Base-by-base conservation (phyloP, 1,284 basidiomycete genomes). In the Trichosporon ovoides region DNA sequence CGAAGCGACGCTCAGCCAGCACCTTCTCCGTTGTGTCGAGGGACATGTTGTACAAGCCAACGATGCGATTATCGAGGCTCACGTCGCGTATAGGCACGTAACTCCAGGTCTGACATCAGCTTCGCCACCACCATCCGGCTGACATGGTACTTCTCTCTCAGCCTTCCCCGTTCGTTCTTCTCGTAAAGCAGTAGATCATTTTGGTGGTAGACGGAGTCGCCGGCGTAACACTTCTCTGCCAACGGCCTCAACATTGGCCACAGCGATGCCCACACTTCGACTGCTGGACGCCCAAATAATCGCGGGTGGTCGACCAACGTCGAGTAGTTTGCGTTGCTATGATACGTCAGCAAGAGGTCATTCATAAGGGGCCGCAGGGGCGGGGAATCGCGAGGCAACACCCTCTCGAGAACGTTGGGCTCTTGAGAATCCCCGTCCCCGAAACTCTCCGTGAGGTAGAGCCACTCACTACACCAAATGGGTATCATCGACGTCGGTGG, bases 321-420 rank as follows among this genome's bases (percentile, higher is more conserved):
- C 19, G 65, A 40, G 55, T 74, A 72, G 13, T 55, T 43, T 28
- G 68, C 55, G 60, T 74, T 73, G 52, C 72, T 74, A 52, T 9
- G 19, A 3, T 10, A n/a, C 7, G 49, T 59, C 18, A 55, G 52
- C 14, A 3, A 9, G 13, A n/a, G 1, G 1, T 24, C 22, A 12
- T 20, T 28, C 9, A 9, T 7, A 19, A 31, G 28, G 6, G 22
- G 3, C 9, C 43, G 43, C n/a, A 11, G 43, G 24, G n/a, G 3
- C 16, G n/a, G n/a, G n/a, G n/a, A n/a, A n/a, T 24, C 43, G 13
- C 28, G 43, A n/a, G 43, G 43, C 43, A 31, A 31, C 28, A 31
- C 5, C 28, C 28, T n/a, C n/a, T 46, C 22, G 13, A 18, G 22
- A 31, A 24, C 13, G 24, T 31, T 46, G 40, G 22, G 40, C 22